These are phyloP conservation scores for Chaetomiaceae sp. DNA, from an alignment of 2,329 filamentous ascomycete species.

Conservation along the genomic window DNA sequence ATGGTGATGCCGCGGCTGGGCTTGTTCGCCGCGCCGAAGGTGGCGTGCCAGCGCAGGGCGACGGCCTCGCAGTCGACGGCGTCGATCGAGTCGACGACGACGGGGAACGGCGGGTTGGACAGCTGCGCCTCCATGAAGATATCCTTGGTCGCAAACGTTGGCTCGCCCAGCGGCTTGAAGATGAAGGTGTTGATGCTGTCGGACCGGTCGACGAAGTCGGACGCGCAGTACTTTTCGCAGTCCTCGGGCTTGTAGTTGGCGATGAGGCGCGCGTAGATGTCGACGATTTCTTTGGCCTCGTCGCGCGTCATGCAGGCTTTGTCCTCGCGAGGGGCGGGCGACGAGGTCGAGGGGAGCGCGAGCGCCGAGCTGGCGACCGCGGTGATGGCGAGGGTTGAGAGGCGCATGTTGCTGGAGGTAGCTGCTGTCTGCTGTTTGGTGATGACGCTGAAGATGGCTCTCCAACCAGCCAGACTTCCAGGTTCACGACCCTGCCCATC, in stretches of 20 bases:
- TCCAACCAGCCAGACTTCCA: neutral
- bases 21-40: conserved; percentile 30
- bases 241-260: conserved; percentile 29
- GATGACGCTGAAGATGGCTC: neutral
- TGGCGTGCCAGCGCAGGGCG: conserved; percentile 31
- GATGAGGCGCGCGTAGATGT: conserved; percentile 30
- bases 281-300: conserved; percentile 29
- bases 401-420: conserved; percentile 21
- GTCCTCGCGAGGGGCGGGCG: conserved; percentile 14
- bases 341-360: conserved; percentile 20
- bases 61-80: conserved; percentile 30
- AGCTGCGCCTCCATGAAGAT: conserved; percentile 32
- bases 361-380: conserved; percentile 25
- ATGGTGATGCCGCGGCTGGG: conserved; percentile 32
- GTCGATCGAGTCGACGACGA: conserved; percentile 30
- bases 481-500: neutral
- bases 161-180: conserved; percentile 29
- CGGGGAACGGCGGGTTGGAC: conserved; percentile 29
- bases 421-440: neutral
- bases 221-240: conserved; percentile 30
- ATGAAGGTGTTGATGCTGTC: conserved; percentile 35
- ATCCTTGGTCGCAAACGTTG: conserved; percentile 32
- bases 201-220: conserved; percentile 30
- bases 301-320: conserved; percentile 25
- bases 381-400: conserved; percentile 19